Percentiles rank a stretch among this genome's conserved stretches.
Conservation (phyloP, 1,284 basidiomycete species). For the Schizopora paradoxa region DNA sequence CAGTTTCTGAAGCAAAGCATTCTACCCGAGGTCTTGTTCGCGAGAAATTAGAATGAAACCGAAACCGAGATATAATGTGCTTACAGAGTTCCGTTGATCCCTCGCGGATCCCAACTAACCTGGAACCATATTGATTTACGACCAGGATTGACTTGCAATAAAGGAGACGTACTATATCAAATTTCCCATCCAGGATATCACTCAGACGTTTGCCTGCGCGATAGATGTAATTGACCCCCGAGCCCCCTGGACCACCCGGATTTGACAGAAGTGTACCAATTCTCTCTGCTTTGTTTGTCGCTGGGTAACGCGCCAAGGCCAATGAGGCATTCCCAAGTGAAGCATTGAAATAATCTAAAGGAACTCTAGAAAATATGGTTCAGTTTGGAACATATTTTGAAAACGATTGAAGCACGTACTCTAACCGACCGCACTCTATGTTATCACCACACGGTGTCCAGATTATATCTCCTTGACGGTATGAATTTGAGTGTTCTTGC, state of each 20-base stretch:
- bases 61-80: background rate
- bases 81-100: constrained; percentile 1
- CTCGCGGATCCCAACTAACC: constrained; percentile 5
- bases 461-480: background rate
- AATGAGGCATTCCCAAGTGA: background rate
- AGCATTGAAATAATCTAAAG: constrained; percentile 1
- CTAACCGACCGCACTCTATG: background rate
- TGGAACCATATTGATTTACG: background rate
- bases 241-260: constrained; percentile 2
- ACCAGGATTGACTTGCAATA: background rate
- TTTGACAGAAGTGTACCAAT: background rate
- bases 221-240: background rate
- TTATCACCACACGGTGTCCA: constrained; percentile 1
- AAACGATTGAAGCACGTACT: background rate
- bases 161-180: background rate
- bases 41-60: background rate
- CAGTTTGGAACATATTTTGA: background rate
- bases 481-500: no score
- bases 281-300: background rate
- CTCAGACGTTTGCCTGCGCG: background rate
- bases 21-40: background rate
- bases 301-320: background rate
- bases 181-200: constrained; percentile 2
- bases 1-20: background rate
- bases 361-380: background rate